phyloP scores from a whole-genome alignment of 495 filamentous ascomycete species.

The Hyaloscypha hepaticicola region DNA sequence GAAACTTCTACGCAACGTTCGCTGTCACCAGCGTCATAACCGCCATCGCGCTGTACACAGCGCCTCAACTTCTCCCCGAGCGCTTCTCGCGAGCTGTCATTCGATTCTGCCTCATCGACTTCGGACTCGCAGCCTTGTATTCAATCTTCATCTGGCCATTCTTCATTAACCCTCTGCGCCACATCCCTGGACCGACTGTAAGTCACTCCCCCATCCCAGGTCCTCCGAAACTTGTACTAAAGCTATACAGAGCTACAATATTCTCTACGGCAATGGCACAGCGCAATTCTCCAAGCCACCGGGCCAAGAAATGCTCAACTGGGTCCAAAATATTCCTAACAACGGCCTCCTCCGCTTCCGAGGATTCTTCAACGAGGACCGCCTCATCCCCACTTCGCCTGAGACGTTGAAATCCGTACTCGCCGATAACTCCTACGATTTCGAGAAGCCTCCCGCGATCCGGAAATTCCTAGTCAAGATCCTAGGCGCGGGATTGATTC shows the following conservation, averaged over 20 bases:
- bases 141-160: neutral
- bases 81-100: neutral
- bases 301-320: neutral
- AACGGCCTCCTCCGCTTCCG: conserved; percentile 36
- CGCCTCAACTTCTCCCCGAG: neutral
- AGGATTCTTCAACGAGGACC: conserved; percentile 27
- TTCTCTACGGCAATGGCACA: neutral
- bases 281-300: neutral
- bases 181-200: neutral
- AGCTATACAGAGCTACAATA: neutral
- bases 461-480: conserved; percentile 24
- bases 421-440: conserved; percentile 31
- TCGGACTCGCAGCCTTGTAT: neutral
- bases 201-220: neutral
- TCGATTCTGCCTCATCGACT: neutral
- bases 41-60: neutral
- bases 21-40: neutral
- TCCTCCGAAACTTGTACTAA: neutral
- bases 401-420: conserved; percentile 31
- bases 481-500: conserved; percentile 30
- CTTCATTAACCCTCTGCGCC: neutral
- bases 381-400: conserved; percentile 27
- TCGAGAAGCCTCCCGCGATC: conserved; percentile 29
- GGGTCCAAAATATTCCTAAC: conserved; percentile 32
- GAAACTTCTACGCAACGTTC: neutral